Conservation (phyloP, 257 asterid species). For the Solanum okadae region DNA sequence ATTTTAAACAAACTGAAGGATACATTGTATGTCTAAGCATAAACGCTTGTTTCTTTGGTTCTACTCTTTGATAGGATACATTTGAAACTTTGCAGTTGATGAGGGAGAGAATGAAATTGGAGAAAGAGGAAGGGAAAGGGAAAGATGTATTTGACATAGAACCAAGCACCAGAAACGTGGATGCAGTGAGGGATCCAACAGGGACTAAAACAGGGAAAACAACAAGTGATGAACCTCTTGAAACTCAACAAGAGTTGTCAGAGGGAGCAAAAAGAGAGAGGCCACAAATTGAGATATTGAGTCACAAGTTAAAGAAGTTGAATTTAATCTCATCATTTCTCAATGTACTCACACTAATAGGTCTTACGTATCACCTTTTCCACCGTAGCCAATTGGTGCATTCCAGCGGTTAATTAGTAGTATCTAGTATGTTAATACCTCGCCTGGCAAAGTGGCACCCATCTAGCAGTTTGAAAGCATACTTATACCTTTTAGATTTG, state of each 20-base stretch:
- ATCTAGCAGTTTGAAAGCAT: not conserved
- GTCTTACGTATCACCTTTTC: slow-evolving; percentile 53
- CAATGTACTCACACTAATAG: slow-evolving; percentile 34
- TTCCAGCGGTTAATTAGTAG: not conserved
- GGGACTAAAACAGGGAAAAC: too few relatives aligned
- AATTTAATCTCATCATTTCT: slow-evolving; percentile 51
- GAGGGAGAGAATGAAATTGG: slow-evolving; percentile 43
- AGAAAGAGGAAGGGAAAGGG: slow-evolving; percentile 53
- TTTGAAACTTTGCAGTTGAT: not conserved
- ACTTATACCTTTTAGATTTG: too few relatives aligned
- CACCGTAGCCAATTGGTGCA: slow-evolving; percentile 23
- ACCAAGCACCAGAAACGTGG: not conserved
- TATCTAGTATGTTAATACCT: too few relatives aligned
- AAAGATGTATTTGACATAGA: slow-evolving; percentile 5
- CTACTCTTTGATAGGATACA: not conserved
- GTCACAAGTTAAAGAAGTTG: slow-evolving; percentile 25
- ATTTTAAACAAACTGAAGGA: too few relatives aligned
- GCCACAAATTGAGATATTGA: slow-evolving; percentile 10
- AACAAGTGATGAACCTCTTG: not conserved
- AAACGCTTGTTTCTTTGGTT: not conserved
- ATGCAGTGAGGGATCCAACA: not conserved
- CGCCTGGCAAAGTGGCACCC: not conserved
- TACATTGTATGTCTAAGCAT: too few relatives aligned
- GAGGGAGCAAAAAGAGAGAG: slow-evolving; percentile 5
- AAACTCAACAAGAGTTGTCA: not conserved